phyloP scores from a whole-genome alignment of 345 rosid genomes.

The Eucalyptus decipiens region DNA sequence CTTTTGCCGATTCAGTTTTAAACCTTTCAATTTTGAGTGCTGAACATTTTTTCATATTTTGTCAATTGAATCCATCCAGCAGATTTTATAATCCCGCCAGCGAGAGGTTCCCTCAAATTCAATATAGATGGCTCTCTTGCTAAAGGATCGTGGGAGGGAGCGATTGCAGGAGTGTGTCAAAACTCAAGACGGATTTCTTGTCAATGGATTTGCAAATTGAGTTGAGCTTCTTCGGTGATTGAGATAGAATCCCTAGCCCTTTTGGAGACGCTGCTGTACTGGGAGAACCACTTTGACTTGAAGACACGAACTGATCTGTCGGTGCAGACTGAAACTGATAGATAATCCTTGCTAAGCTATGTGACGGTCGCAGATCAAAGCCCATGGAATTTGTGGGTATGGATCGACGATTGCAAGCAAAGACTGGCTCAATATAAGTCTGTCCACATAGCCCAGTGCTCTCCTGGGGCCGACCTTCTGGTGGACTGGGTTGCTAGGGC shows the following conservation, averaged over 20 bases:
- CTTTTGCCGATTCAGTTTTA: rapidly evolving
- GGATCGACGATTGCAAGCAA: neutral
- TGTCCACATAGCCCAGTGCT: neutral
- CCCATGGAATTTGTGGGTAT: neutral
- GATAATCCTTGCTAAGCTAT: neutral
- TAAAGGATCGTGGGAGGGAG: neutral
- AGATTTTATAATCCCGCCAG: no score
- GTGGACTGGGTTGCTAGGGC: neutral
- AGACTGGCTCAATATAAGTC: neutral
- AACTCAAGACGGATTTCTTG: neutral
- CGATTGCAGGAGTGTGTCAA: neutral
- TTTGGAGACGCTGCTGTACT: neutral
- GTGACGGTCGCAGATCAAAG: neutral
- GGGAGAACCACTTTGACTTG: neutral
- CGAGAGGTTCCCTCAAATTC: no score
- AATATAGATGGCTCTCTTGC: neutral
- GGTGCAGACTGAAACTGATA: neutral
- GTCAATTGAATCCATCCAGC: neutral
- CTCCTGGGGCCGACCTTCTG: neutral
- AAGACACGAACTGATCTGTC: neutral
- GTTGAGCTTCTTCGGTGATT: neutral
- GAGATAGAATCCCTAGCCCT: neutral
- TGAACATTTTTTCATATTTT: no score
- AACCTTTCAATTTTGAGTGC: no score
- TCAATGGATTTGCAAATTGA: neutral